phyloP scores from a whole-genome alignment of 2,329 filamentous ascomycete genomes.

The Knoxdaviesia capensis region DNA sequence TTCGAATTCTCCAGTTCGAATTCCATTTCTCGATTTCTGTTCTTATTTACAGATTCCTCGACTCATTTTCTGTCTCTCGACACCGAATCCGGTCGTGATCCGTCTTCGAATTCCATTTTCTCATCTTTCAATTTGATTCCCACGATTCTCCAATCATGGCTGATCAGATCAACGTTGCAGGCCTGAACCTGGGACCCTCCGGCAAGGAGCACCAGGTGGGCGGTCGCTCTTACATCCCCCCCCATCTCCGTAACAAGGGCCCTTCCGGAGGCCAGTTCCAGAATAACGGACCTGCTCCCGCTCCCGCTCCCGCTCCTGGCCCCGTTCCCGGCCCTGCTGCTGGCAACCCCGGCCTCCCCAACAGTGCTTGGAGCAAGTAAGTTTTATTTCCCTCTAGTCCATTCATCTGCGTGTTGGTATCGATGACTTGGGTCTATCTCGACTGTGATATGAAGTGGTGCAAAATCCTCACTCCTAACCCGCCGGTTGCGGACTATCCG shows the following conservation, averaged over 20 bases:
- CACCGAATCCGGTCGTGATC: neutral
- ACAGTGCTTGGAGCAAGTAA: constrained; percentile 45
- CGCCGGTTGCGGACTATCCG: neutral
- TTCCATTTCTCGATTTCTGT: constrained; percentile 1
- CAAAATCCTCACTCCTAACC: neutral
- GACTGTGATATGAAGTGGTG: no score
- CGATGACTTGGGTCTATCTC: no score
- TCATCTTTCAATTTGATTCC: constrained; percentile 7
- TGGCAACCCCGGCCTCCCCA: constrained; percentile 30
- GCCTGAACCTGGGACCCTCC: constrained; percentile 41
- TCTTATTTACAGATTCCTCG: neutral
- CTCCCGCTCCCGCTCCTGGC: constrained; percentile 5
- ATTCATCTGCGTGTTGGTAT: no score
- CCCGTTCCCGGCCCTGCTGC: constrained; percentile 3
- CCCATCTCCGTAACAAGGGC: constrained; percentile 52
- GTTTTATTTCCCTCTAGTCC: constrained; percentile 9
- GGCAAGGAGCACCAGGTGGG: constrained; percentile 11
- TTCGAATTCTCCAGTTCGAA: neutral
- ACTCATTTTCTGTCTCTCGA: constrained; percentile 1
- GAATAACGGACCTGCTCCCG: constrained; percentile 11
- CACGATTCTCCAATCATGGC: constrained; percentile 39
- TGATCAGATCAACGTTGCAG: constrained; percentile 67
- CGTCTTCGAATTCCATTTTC: neutral
- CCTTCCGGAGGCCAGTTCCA: constrained; percentile 17
- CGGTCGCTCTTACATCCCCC: constrained; percentile 60